Evolutionary conservation across 2,329 filamentous ascomycete genomes (phyloP).

Genomic region (Tolypocladium paradoxum): DNA sequence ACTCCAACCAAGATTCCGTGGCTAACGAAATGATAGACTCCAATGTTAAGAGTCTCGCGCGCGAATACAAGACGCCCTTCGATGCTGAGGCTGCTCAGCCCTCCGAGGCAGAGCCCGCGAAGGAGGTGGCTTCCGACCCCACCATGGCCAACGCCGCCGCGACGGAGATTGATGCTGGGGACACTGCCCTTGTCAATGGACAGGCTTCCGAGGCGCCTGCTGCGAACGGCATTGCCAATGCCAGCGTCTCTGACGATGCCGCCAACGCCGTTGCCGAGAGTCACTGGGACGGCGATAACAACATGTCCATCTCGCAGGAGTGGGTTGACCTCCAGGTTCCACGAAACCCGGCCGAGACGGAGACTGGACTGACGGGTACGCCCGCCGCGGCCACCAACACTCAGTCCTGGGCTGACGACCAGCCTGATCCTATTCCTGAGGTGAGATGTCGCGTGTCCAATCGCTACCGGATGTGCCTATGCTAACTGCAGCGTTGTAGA

Average conservation of each 20-base stretch:
- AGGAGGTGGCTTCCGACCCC: conserved; percentile 43
- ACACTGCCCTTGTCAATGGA: conserved; percentile 30
- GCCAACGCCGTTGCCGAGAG: conserved; percentile 53
- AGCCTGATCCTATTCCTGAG: conserved; percentile 42
- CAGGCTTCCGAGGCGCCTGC: conserved; percentile 24
- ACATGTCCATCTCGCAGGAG: conserved; percentile 44
- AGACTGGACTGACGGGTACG: conserved; percentile 52
- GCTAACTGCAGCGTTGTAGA: conserved; percentile 6
- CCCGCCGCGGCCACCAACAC: conserved; percentile 42
- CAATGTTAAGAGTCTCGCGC: conserved; percentile 31
- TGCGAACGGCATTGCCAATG: conserved; percentile 34
- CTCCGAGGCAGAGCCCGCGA: conserved; percentile 20
- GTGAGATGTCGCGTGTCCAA: conserved; percentile 20
- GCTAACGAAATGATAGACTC: conserved; percentile 20
- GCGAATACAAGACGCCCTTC: conserved; percentile 39
- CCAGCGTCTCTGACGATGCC: conserved; percentile 38
- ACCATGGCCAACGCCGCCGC: conserved; percentile 56
- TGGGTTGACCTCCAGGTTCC: conserved; percentile 64
- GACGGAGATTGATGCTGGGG: conserved; percentile 51
- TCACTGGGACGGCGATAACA: conserved; percentile 49
- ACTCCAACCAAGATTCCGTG: neutral
- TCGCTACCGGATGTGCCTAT: neutral
- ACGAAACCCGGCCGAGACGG: conserved; percentile 63
- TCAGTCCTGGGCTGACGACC: conserved; percentile 76
- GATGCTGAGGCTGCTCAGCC: conserved; percentile 20